These are phyloP conservation scores for Cyclospora cayetanensis DNA, from an alignment of 169 alveolate genomes.

Conservation along the genomic window DNA sequence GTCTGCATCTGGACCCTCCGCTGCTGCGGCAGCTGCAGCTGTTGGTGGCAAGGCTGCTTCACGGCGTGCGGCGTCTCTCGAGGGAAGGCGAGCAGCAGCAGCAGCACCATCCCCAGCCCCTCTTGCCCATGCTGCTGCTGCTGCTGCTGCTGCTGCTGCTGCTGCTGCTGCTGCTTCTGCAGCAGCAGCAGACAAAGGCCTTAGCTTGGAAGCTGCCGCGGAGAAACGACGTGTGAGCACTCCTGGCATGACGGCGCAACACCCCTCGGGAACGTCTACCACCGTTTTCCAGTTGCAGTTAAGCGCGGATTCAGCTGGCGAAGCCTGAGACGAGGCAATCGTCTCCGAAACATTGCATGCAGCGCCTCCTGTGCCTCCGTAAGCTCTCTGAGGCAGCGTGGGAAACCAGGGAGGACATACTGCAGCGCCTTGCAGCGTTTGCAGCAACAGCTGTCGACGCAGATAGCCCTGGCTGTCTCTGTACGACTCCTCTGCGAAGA, in stretches of 20 bases:
- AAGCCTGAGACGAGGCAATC: background rate
- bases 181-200: background rate
- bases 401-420: constrained; percentile 34
- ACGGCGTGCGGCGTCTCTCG: background rate
- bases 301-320: background rate
- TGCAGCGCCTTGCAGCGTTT: background rate
- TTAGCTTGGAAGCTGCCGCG: background rate
- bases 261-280: constrained; percentile 20
- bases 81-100: background rate
- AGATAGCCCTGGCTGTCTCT: background rate
- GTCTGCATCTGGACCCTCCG: background rate
- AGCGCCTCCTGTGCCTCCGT: background rate
- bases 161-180: constrained; percentile 22
- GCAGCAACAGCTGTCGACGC: constrained; percentile 31
- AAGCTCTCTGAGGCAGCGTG: constrained; percentile 16
- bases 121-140: constrained; percentile 22
- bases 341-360: background rate
- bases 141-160: background rate
- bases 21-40: background rate
- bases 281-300: constrained; percentile 10
- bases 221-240: constrained; percentile 1
- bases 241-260: constrained; percentile 17
- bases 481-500: background rate
- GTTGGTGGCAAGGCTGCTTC: background rate
- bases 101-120: background rate